Base-by-base conservation (phyloP, 768 basidiomycete genomes). In the Gautieria morchelliformis region DNA sequence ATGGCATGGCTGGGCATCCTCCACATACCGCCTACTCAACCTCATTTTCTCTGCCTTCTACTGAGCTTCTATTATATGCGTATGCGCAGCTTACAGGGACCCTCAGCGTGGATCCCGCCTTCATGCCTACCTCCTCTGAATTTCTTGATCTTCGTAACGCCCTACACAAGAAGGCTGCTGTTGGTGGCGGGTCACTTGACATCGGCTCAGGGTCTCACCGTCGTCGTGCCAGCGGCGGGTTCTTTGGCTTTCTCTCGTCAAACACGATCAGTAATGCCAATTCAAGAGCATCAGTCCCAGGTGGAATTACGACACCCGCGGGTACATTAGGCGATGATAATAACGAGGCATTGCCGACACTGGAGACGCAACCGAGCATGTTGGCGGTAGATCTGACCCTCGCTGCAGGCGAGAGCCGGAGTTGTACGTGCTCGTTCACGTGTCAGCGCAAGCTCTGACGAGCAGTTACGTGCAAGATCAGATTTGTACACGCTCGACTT, bases 341-440 rank as follows among this genome's bases (percentile, higher is more conserved):
- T 86, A 35, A 68, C 69, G 4, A 85, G 84, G 0, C 22, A 17
- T 68, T 98, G 17, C 93, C 95, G 0, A 93, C 90, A 0, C 84
- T 95, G 24, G 86, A 93, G 60, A 83, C 87, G 0, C 86, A 87
- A 58, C 87, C 89, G 10, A 80, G 87, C 33, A 87, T 98, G 81
- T 74, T 98, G 10, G 93, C 88, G 0, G 90, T 99, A 0, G 96
- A 98, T 69, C 66, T 97, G 32, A 71, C 75, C 5, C 75, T 99
- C 17, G 76, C 72, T 3, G 90, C 92, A n/a, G 93, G 93, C 4
- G 87, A 94, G 69, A 86, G 82, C 35, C 79, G 83, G 59, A 87
- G 78, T 60, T 96, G 93, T 94, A 66, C 62, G 87, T 80, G 8
- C 45, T 62, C 42, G 39, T 22, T 42, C 48, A 22, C 42, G 42